Conservation (phyloP, 129 eudicot species). For the Gnaphalium uliginosum region DNA sequence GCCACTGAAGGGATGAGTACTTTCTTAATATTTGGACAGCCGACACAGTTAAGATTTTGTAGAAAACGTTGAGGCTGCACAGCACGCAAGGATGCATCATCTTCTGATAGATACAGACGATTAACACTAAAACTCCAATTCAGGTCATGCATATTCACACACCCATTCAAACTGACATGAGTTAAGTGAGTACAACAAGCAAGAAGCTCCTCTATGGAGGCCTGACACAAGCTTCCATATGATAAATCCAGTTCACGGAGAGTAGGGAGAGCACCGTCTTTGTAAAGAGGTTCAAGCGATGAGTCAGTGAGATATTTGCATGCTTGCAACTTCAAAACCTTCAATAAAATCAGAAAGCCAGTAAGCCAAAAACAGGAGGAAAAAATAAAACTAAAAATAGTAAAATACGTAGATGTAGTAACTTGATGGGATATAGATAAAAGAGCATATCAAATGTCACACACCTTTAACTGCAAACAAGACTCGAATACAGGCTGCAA, state of each 20-base stretch:
- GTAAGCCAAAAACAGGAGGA: not conserved
- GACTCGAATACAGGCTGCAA: constrained; percentile 87
- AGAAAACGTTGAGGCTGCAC: constrained; percentile 58
- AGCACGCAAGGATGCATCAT: constrained; percentile 14
- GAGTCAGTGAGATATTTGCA: constrained; percentile 89
- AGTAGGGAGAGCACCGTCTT: constrained; percentile 76
- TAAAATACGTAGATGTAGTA: not conserved
- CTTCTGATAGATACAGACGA: constrained; percentile 22
- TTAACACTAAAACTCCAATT: constrained; percentile 61
- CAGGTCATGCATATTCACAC: constrained; percentile 88
- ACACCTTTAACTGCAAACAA: constrained; percentile 77
- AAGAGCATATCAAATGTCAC: not conserved
- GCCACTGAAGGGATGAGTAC: constrained; percentile 69
- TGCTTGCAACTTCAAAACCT: constrained; percentile 94
- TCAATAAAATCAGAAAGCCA: not conserved
- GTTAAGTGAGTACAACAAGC: constrained; percentile 85
- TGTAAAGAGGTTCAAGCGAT: constrained; percentile 82
- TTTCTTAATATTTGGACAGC: constrained; percentile 83
- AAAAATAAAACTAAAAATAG: not conserved
- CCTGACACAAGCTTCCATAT: constrained; percentile 82
- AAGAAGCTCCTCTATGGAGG: constrained; percentile 87
- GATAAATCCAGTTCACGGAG: constrained; percentile 87
- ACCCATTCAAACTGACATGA: constrained; percentile 92
- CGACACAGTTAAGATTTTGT: constrained; percentile 87
- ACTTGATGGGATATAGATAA: not conserved